Evolutionary conservation across 164 flowering plant species (phyloP).

Genomic region (Umbilicus rupestris): DNA sequence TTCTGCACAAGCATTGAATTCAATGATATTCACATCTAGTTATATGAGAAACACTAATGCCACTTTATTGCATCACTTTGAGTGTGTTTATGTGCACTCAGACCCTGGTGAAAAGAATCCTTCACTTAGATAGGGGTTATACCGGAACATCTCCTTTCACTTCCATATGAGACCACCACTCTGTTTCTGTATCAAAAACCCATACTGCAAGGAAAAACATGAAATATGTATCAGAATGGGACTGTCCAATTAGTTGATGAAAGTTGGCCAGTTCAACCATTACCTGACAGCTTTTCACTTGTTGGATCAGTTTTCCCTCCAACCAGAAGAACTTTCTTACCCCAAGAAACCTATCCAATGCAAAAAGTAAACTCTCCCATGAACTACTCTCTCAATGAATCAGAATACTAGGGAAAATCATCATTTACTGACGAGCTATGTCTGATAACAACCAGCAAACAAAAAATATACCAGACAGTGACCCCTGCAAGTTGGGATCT

Average conservation of each 20-base stretch:
- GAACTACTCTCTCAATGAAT: not conserved
- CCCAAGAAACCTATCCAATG: conserved; percentile 74
- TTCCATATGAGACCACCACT: conserved; percentile 90
- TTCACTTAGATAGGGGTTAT: conserved; percentile 15
- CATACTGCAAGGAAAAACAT: conserved; percentile 49
- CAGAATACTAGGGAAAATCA: not conserved
- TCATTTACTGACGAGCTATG: too few species aligned
- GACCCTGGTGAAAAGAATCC: not conserved
- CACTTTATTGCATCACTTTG: not conserved
- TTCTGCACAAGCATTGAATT: not conserved
- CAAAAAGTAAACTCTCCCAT: conserved; percentile 1
- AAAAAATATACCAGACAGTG: conserved; percentile 60
- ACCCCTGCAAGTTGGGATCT: conserved; percentile 93
- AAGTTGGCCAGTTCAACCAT: conserved; percentile 3
- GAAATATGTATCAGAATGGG: not conserved
- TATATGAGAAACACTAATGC: not conserved
- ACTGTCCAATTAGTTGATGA: not conserved
- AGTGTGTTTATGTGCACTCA: not conserved
- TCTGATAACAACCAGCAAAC: not conserved
- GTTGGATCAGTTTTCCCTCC: conserved; percentile 82
- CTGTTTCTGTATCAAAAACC: conserved; percentile 85
- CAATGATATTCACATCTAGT: not conserved
- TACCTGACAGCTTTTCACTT: conserved; percentile 76
- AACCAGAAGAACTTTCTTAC: conserved; percentile 69
- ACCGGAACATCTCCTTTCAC: conserved; percentile 97